These are phyloP conservation scores for Malus asiatica DNA, from an alignment of 306 rosid species.

Conservation along the genomic window DNA sequence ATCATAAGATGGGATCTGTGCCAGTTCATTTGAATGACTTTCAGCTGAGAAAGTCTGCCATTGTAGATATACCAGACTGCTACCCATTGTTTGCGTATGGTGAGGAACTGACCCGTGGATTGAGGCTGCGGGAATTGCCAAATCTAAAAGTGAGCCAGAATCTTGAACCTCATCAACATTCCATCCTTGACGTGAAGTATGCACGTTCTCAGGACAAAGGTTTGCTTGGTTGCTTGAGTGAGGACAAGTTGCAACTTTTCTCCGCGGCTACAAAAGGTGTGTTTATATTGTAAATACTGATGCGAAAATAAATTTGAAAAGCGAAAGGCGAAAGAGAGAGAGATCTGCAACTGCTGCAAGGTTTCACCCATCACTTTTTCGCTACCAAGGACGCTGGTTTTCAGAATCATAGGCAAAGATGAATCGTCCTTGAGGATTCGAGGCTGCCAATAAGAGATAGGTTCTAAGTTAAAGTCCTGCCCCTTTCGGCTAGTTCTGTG, in stretches of 20 bases:
- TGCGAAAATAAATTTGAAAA: neutral
- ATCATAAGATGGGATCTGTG: neutral
- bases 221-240: conserved; percentile 5
- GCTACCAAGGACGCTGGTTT: neutral
- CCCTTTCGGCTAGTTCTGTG: neutral
- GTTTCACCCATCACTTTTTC: neutral
- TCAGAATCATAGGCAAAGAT: neutral
- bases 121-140: conserved; percentile 8
- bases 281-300: neutral
- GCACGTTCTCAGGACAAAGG: neutral
- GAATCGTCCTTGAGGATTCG: neutral
- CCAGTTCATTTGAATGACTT: neutral
- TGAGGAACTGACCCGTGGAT: conserved; percentile 1
- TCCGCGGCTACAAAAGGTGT: neutral
- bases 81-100: conserved; percentile 4
- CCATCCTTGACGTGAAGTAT: conserved; percentile 12
- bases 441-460: neutral
- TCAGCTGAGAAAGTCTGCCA: conserved; percentile 4
- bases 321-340: neutral
- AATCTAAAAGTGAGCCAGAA: conserved; percentile 1
- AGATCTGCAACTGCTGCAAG: neutral
- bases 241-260: conserved; percentile 11
- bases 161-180: conserved; percentile 12
- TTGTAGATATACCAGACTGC: neutral
- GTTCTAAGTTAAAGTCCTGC: neutral